Percentiles rank a stretch among this genome's conserved stretches.
Evolutionary conservation across 306 rosid genomes (phyloP).

Genomic region (Sicyos edulis): DNA sequence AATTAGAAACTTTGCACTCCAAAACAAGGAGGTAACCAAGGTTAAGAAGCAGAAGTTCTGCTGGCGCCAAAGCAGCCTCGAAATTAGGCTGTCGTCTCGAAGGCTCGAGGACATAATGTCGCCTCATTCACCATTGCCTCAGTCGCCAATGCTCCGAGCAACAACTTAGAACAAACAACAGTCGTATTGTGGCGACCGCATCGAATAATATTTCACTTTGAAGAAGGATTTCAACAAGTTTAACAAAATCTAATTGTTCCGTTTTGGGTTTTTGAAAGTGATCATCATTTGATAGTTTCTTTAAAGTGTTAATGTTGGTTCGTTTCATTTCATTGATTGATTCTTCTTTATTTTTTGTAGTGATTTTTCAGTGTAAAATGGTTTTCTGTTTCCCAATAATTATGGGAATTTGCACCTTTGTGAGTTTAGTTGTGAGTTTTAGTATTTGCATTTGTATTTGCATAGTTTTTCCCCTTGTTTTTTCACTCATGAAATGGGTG

Average conservation of each 20-base stretch:
- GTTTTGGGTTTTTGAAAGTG: neutral
- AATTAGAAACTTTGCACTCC: slow-evolving; percentile 36
- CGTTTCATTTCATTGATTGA: neutral
- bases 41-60: slow-evolving; percentile 35
- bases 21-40: slow-evolving; percentile 29
- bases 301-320: neutral
- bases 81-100: slow-evolving; percentile 35
- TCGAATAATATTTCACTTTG: slow-evolving; percentile 19
- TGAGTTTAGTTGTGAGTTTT: neutral
- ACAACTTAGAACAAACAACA: slow-evolving; percentile 22
- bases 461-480: too few species aligned
- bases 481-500: too few species aligned
- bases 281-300: neutral
- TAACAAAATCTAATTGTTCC: neutral
- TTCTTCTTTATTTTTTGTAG: neutral
- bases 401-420: neutral
- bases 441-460: neutral
- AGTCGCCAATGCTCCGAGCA: slow-evolving; percentile 58
- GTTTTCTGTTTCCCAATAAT: too few species aligned
- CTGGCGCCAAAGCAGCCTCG: slow-evolving; percentile 34
- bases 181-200: neutral
- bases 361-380: neutral
- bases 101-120: slow-evolving; percentile 57
- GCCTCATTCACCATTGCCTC: slow-evolving; percentile 64
- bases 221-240: neutral